These are phyloP conservation scores for Leccinum variicolor DNA, from an alignment of 768 basidiomycete species.

Conservation along the genomic window DNA sequence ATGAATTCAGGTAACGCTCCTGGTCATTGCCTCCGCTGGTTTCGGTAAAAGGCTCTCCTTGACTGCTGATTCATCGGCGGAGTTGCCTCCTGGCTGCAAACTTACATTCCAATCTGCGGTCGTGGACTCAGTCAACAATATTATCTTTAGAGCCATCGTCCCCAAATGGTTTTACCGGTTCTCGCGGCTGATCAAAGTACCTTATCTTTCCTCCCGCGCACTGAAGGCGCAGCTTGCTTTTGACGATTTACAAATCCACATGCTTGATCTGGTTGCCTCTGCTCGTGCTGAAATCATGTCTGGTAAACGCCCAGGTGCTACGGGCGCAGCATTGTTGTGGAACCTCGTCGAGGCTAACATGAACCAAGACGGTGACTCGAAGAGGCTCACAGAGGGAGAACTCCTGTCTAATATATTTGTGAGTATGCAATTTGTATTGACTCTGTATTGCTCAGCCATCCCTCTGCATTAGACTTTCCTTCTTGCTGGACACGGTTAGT, in stretches of 20 bases:
- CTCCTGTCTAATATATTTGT: slow-evolving; percentile 49
- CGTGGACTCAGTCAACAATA: slow-evolving; percentile 11
- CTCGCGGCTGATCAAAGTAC: slow-evolving; percentile 29
- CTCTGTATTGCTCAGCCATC: neutral
- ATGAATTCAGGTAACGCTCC: slow-evolving; percentile 31
- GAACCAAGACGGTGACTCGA: slow-evolving; percentile 27
- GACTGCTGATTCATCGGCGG: slow-evolving; percentile 26
- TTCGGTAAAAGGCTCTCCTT: slow-evolving; percentile 39
- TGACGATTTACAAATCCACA: slow-evolving; percentile 36
- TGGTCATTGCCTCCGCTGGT: slow-evolving; percentile 39
- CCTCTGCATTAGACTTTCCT: slow-evolving; percentile 37
- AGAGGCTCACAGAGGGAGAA: slow-evolving; percentile 42
- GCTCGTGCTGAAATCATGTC: slow-evolving; percentile 35
- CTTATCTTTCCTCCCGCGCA: slow-evolving; percentile 33
- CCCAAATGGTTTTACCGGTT: slow-evolving; percentile 34
- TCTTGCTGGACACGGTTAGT: slow-evolving; percentile 46
- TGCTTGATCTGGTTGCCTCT: slow-evolving; percentile 38
- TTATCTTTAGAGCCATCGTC: slow-evolving; percentile 29
- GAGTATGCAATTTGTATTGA: slow-evolving; percentile 10
- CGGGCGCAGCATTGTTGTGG: slow-evolving; percentile 38
- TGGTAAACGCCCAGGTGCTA: slow-evolving; percentile 19
- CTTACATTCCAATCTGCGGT: slow-evolving; percentile 39
- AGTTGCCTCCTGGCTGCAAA: slow-evolving; percentile 28
- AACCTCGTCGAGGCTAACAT: slow-evolving; percentile 50
- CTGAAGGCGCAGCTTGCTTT: slow-evolving; percentile 31